phyloP scores from a whole-genome alignment of 1,284 basidiomycete genomes.

The Cutaneotrichosporon dermatis region DNA sequence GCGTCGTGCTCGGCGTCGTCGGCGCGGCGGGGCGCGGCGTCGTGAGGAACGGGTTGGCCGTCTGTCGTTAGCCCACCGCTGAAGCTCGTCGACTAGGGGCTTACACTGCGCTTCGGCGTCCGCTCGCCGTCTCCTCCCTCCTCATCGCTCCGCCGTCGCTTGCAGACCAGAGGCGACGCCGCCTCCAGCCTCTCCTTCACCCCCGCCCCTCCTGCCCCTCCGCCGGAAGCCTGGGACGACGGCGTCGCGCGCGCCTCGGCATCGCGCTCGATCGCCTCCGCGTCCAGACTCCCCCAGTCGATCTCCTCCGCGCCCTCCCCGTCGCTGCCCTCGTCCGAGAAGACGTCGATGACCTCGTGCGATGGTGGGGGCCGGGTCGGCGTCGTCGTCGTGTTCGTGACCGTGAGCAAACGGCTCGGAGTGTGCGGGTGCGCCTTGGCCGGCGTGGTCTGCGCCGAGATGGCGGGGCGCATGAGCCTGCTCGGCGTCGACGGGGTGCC shows the following conservation, averaged over 20 bases:
- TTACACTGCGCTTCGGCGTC: background rate
- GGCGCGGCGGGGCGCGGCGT: background rate
- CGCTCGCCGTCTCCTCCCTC: background rate
- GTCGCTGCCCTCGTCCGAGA: background rate
- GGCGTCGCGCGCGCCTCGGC: slow-evolving; percentile 16
- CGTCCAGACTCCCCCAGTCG: slow-evolving; percentile 38
- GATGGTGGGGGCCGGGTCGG: background rate
- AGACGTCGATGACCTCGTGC: background rate
- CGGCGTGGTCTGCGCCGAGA: background rate
- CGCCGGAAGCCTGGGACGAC: background rate
- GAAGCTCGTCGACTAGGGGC: too few species aligned
- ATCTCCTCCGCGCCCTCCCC: slow-evolving; percentile 12
- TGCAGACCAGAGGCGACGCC: background rate
- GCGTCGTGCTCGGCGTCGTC: too few species aligned
- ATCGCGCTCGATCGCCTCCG: slow-evolving; percentile 34
- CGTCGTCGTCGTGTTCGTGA: too few species aligned
- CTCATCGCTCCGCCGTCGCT: slow-evolving; percentile 1
- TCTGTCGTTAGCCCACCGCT: background rate
- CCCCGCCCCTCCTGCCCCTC: too few species aligned
- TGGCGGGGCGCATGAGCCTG: slow-evolving; percentile 4
- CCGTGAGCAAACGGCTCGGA: background rate
- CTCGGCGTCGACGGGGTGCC: slow-evolving; percentile 3
- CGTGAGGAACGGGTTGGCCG: slow-evolving; percentile 12
- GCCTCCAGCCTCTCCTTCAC: slow-evolving; percentile 7
- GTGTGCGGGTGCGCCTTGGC: background rate